Evolutionary conservation across 495 filamentous ascomycete genomes (phyloP).

Genomic region (Amorphotheca resinae): DNA sequence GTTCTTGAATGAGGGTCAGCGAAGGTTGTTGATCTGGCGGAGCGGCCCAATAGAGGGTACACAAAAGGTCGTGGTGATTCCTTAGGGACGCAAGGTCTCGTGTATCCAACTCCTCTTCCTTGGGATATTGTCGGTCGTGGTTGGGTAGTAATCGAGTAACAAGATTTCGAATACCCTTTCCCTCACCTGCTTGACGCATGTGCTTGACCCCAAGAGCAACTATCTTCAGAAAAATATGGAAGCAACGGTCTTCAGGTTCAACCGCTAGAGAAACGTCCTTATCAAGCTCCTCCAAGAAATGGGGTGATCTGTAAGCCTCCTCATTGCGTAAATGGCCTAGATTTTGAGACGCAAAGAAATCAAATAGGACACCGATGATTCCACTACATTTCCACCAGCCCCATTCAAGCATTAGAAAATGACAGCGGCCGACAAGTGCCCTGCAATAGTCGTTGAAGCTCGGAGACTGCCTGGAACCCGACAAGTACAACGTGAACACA

Average conservation of each 20-base stretch:
- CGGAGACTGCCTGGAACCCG: slow-evolving; percentile 41
- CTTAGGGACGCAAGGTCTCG: slow-evolving; percentile 74
- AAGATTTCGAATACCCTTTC: slow-evolving; percentile 65
- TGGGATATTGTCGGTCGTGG: slow-evolving; percentile 74
- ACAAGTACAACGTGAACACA: slow-evolving; percentile 51
- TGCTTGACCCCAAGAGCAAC: slow-evolving; percentile 56
- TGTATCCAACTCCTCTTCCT: slow-evolving; percentile 60
- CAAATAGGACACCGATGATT: slow-evolving; percentile 71
- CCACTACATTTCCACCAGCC: slow-evolving; percentile 72
- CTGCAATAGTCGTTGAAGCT: slow-evolving; percentile 76
- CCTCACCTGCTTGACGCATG: slow-evolving; percentile 42
- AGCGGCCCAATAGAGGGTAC: slow-evolving; percentile 76
- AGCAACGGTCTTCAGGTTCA: slow-evolving; percentile 64
- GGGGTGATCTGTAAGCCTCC: slow-evolving; percentile 59
- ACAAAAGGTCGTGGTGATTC: slow-evolving; percentile 90
- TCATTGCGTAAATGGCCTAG: slow-evolving; percentile 68
- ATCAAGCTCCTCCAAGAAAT: slow-evolving; percentile 65
- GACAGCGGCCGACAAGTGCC: slow-evolving; percentile 59
- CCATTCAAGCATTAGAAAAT: slow-evolving; percentile 69
- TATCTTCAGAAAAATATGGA: slow-evolving; percentile 86
- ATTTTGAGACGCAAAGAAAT: slow-evolving; percentile 73
- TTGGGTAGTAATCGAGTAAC: slow-evolving; percentile 76
- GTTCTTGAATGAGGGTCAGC: slow-evolving; percentile 55
- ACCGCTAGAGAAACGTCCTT: slow-evolving; percentile 46
- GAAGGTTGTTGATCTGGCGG: slow-evolving; percentile 59